A percentile compares a stretch with the other conserved stretches of the same genome.
Conservation (phyloP, 805 yeast genomes). For the Lipomyces sp. region DNA sequence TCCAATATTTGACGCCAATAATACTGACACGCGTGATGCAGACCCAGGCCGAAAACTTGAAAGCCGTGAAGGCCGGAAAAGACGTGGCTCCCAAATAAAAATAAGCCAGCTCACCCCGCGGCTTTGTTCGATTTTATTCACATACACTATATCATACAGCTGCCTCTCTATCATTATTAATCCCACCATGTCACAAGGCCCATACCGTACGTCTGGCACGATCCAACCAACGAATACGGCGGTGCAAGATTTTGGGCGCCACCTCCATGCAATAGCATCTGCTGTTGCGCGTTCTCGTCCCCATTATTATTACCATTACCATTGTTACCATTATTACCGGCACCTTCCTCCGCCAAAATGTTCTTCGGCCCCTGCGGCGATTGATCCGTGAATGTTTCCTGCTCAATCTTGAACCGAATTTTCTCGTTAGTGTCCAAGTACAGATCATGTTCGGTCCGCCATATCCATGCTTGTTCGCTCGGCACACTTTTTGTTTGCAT, state of each 20-base stretch:
- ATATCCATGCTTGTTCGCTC: slow-evolving; percentile 93
- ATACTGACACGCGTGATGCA: neutral
- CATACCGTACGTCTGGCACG: slow-evolving; percentile 96
- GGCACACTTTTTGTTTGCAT: slow-evolving; percentile 44
- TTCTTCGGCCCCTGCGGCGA: slow-evolving; percentile 76
- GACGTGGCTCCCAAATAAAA: neutral
- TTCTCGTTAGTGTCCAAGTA: slow-evolving; percentile 90
- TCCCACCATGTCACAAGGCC: slow-evolving; percentile 98
- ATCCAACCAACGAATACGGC: slow-evolving; percentile 82
- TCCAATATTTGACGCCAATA: neutral
- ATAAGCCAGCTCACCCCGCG: neutral
- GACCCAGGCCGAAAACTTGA: slow-evolving; percentile 24
- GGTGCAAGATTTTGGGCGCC: slow-evolving; percentile 55
- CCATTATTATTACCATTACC: slow-evolving; percentile 31
- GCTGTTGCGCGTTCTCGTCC: slow-evolving; percentile 15
- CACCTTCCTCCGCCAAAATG: slow-evolving; percentile 11
- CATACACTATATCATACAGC: neutral
- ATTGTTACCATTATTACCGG: too few species aligned
- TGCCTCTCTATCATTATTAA: slow-evolving; percentile 40
- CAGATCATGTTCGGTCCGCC: slow-evolving; percentile 78
- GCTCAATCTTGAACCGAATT: slow-evolving; percentile 88
- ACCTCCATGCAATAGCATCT: slow-evolving; percentile 14
- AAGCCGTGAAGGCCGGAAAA: neutral
- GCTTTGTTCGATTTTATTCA: too few species aligned
- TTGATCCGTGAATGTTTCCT: slow-evolving; percentile 80